Conservation (phyloP, 345 rosid genomes). For the Pugionium dolabratum region DNA sequence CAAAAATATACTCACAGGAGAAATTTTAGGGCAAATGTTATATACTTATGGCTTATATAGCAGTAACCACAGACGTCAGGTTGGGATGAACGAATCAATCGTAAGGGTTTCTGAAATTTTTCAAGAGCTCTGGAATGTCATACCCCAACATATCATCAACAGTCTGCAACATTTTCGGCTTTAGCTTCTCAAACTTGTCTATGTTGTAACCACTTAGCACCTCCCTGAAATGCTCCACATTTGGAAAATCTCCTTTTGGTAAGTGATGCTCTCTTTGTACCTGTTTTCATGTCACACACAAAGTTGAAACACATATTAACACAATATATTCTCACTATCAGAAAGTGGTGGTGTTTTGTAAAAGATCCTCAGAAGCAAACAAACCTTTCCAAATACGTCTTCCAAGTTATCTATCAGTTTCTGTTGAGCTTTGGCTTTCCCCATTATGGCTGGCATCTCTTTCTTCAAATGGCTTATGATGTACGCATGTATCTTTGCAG, state of each 20-base stretch:
- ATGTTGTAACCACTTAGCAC: constrained; percentile 70
- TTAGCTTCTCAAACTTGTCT: constrained; percentile 85
- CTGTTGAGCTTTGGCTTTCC: constrained; percentile 91
- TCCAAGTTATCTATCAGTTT: constrained; percentile 72
- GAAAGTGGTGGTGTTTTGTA: background rate
- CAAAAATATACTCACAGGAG: constrained; percentile 24
- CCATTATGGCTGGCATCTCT: constrained; percentile 94
- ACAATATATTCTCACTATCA: background rate
- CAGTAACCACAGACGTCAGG: constrained; percentile 7
- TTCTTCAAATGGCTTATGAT: constrained; percentile 85
- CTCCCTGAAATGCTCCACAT: constrained; percentile 77
- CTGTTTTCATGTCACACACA: constrained; percentile 41
- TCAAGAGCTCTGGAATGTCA: constrained; percentile 82
- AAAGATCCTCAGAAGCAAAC: background rate
- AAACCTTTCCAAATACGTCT: constrained; percentile 77
- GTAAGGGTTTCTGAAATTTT: constrained; percentile 80
- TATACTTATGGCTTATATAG: background rate
- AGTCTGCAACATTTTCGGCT: constrained; percentile 84
- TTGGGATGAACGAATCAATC: constrained; percentile 43
- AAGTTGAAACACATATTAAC: background rate
- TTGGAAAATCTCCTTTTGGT: constrained; percentile 91
- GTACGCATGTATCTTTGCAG: constrained; percentile 91
- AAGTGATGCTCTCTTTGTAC: constrained; percentile 85
- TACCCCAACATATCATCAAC: constrained; percentile 94
- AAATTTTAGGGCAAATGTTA: background rate